Evolutionary conservation across 2,329 filamentous ascomycete genomes (phyloP).

Genomic region (Drechslerella stenobrocha): DNA sequence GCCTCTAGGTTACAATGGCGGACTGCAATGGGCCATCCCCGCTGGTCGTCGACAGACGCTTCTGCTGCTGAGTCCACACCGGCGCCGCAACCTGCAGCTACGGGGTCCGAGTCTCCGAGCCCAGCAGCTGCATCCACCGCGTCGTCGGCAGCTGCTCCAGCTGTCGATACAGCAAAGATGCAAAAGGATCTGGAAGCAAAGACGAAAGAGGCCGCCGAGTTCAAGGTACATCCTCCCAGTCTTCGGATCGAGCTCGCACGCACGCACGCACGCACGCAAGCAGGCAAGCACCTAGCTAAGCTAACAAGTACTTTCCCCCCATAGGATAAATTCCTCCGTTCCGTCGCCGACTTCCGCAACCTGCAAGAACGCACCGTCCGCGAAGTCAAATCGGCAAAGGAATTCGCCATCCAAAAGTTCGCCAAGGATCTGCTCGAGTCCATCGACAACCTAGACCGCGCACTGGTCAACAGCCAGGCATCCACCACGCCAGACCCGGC

Average conservation of each 20-base stretch:
- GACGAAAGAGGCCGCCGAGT: slow-evolving; percentile 72
- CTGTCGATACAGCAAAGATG: slow-evolving; percentile 57
- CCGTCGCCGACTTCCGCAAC: slow-evolving; percentile 95
- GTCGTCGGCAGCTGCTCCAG: slow-evolving; percentile 53
- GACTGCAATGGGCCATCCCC: slow-evolving; percentile 29
- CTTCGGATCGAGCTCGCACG: background rate
- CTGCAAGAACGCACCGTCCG: slow-evolving; percentile 92
- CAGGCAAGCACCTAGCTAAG: slow-evolving; percentile 7
- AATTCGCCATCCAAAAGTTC: slow-evolving; percentile 93
- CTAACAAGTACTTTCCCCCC: slow-evolving; percentile 2
- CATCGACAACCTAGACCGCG: slow-evolving; percentile 96
- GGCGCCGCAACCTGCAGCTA: slow-evolving; percentile 54
- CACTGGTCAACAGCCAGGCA: slow-evolving; percentile 72
- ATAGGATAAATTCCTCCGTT: slow-evolving; percentile 96
- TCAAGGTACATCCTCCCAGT: slow-evolving; percentile 68
- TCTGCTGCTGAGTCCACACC: slow-evolving; percentile 53
- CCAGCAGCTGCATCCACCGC: slow-evolving; percentile 55
- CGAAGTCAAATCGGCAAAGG: slow-evolving; percentile 81
- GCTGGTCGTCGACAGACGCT: slow-evolving; percentile 44
- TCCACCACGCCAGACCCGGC: slow-evolving; percentile 62
- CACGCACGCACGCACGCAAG: background rate
- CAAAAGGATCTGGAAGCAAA: slow-evolving; percentile 72
- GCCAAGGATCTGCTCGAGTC: slow-evolving; percentile 92
- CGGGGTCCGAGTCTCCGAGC: slow-evolving; percentile 55
- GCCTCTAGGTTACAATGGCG: slow-evolving; percentile 46